These are phyloP conservation scores for Irpex sp. DNA, from an alignment of 1,284 basidiomycete species.

Conservation along the genomic window DNA sequence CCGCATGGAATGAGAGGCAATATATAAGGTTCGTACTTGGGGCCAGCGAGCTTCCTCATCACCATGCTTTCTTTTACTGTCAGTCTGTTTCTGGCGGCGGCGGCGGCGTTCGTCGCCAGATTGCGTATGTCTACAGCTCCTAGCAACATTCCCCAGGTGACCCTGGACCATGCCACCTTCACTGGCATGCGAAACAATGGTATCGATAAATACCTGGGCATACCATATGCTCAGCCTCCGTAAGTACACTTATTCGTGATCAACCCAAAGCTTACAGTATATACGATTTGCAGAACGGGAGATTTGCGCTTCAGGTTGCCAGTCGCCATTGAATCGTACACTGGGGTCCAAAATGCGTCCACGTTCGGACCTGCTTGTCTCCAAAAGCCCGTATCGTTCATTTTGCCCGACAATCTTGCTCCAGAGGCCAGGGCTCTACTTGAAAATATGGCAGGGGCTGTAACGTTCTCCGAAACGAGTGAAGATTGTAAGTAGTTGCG, in stretches of 20 bases:
- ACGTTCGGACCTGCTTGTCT: background rate
- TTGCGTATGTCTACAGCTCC: background rate
- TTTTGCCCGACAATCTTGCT: background rate
- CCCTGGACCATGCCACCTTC: background rate
- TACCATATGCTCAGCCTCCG: background rate
- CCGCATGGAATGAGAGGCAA: no score
- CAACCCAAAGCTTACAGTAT: background rate
- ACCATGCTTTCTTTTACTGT: no score
- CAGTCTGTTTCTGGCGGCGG: no score
- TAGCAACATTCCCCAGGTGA: background rate
- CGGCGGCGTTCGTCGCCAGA: background rate
- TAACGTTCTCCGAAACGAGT: background rate
- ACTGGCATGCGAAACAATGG: background rate
- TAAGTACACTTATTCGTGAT: background rate
- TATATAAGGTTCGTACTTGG: no score
- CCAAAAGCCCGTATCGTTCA: background rate
- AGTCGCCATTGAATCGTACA: constrained; percentile 2
- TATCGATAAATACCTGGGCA: background rate
- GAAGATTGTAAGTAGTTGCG: constrained; percentile 5
- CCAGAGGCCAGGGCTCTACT: background rate
- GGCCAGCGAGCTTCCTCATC: no score
- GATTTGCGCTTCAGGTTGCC: background rate
- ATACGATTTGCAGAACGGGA: background rate
- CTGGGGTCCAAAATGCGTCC: background rate
- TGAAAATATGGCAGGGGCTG: background rate